Percentiles rank a stretch among this genome's conserved stretches.
phyloP scores from a whole-genome alignment of 768 basidiomycete species.

The Suillus placidus region DNA sequence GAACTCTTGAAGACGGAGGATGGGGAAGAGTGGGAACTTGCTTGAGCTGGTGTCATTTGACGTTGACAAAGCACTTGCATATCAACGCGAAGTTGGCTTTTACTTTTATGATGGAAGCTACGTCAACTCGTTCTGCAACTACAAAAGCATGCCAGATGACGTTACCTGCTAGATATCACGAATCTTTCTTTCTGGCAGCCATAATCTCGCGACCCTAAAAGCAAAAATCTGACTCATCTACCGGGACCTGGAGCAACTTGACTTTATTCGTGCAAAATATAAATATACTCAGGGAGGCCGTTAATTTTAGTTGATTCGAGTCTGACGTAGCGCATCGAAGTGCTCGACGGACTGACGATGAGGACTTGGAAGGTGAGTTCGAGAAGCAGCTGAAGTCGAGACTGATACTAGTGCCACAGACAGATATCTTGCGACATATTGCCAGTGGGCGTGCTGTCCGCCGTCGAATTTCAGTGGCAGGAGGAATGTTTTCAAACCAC shows the following conservation, averaged over 20 bases:
- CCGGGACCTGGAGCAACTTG: constrained; percentile 40
- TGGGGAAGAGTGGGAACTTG: not conserved
- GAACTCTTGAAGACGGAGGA: not conserved
- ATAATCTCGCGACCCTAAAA: constrained; percentile 95
- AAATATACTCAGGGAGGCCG: constrained; percentile 40
- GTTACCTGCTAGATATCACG: constrained; percentile 80
- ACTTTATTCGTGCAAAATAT: constrained; percentile 6
- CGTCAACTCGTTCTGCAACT: constrained; percentile 77
- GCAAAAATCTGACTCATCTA: constrained; percentile 92
- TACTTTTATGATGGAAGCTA: constrained; percentile 47
- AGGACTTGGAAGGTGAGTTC: not conserved
- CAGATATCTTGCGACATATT: not conserved
- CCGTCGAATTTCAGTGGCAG: not conserved
- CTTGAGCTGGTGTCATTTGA: not conserved
- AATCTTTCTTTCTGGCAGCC: constrained; percentile 93
- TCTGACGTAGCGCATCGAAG: not conserved
- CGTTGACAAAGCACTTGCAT: not conserved
- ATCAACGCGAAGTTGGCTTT: not conserved
- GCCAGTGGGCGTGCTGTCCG: not conserved
- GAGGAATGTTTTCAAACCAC: not conserved
- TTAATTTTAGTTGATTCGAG: not conserved
- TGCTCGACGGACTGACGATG: not conserved
- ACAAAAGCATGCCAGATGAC: constrained; percentile 69
- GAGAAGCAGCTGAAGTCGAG: too few species aligned
- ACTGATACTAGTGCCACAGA: not conserved